Base-by-base conservation (phyloP, 495 filamentous ascomycete species). In the Paragyromitra xinjiangensis region DNA sequence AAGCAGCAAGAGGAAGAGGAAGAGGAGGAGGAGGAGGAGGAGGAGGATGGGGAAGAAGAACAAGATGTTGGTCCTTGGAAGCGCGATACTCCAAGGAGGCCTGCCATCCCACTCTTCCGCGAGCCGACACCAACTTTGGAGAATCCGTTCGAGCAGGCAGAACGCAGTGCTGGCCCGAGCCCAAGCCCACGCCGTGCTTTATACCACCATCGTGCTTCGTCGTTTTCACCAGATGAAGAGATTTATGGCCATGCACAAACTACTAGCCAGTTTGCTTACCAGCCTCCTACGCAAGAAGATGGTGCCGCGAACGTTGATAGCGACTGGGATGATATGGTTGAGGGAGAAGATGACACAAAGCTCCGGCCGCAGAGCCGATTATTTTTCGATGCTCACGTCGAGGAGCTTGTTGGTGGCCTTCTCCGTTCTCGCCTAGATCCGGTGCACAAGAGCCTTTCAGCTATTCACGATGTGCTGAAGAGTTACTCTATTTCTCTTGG, bases 251-350 rank as follows among this genome's bases (percentile, higher is more conserved):
- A 68, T 1, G 77, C 59, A 24, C 79, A 81, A 56, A 69, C 66
- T 34, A 73, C 68, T 39, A 58, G 73, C 42, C 72, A 68, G 19
- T 44, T 40, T 48, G 45, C 26, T 39, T 72, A 76, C 19, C 71
- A 65, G 19, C 77, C 77, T 63, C 77, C 77, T 62, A 53, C 26
- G 14, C 71, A 71, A 51, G 78, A 80, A 39, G 73, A 65, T 42
- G 70, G 78, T 50, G 34, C 34, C 51, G 68, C 59, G 34, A 70
- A 81, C 12, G 53, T 65, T 39, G 81, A 82, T 75, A 97, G 93
- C 75, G 94, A 98, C 81, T 98, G 95, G 95, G 92, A 95, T 78
- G 92, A 93, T 82, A 90, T 91, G 66, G 88, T 97, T 72, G 93
- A 91, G 34, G 92, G 92, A 6, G 89, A 89, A 26, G 94, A 97